Evolutionary conservation across 768 basidiomycete genomes (phyloP).

Genomic region (Lyophyllum decastes): DNA sequence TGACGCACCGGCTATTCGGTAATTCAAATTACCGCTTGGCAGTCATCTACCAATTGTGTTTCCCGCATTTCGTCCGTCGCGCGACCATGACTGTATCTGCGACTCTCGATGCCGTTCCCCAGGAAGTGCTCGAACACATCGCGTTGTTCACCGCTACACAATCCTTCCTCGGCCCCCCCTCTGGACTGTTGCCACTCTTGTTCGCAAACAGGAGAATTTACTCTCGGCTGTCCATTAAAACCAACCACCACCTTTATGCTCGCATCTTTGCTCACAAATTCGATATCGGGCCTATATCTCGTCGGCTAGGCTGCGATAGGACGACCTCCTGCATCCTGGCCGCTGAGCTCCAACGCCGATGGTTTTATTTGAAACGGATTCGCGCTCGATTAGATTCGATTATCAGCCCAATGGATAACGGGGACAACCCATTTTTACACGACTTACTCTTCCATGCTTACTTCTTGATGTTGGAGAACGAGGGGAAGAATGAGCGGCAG

Average conservation of each 20-base stretch:
- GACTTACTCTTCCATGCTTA: constrained; percentile 70
- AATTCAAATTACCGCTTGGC: constrained; percentile 6
- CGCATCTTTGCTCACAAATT: constrained; percentile 70
- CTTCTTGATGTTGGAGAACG: constrained; percentile 81
- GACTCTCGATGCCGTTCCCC: constrained; percentile 57
- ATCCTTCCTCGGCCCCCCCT: constrained; percentile 59
- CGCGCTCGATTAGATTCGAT: constrained; percentile 43
- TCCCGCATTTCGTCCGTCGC: constrained; percentile 10
- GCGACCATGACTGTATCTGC: constrained; percentile 23
- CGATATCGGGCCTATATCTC: constrained; percentile 51
- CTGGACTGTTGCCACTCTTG: constrained; percentile 57
- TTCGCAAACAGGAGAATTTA: constrained; percentile 48
- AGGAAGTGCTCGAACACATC: constrained; percentile 80
- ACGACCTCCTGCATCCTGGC: constrained; percentile 49
- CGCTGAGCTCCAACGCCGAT: constrained; percentile 67
- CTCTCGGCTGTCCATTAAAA: constrained; percentile 46
- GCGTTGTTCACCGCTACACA: constrained; percentile 64
- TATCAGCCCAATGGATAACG: constrained; percentile 21
- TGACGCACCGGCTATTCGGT: constrained; percentile 8
- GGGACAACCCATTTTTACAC: constrained; percentile 28
- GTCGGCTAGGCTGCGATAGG: constrained; percentile 47
- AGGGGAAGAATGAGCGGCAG: constrained; percentile 69
- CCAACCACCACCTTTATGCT: constrained; percentile 74
- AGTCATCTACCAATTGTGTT: neutral
- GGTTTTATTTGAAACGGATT: constrained; percentile 55